Conservation (phyloP, 345 rosid species). For the Diplotaxis tenuifolia region DNA sequence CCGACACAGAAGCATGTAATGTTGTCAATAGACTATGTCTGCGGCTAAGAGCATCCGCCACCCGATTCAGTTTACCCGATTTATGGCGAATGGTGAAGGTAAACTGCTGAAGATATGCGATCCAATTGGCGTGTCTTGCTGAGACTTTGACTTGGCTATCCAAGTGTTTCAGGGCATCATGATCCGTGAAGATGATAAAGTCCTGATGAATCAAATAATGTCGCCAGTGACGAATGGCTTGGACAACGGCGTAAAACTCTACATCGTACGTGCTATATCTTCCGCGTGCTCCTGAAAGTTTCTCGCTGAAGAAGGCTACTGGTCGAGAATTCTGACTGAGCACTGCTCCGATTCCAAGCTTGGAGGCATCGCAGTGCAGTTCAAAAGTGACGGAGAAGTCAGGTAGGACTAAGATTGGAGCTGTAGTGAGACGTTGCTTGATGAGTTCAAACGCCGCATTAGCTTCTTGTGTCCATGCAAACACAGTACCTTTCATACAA, state of each 20-base stretch:
- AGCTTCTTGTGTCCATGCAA: not conserved
- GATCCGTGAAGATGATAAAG: not conserved
- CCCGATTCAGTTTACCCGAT: not conserved
- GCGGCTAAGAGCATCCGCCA: no score
- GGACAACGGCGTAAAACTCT: not conserved
- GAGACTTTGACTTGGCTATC: not conserved
- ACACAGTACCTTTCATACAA: not conserved
- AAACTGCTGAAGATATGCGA: not conserved
- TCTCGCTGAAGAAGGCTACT: not conserved
- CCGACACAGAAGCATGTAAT: no score
- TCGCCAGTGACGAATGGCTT: no score
- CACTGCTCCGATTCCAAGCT: not conserved
- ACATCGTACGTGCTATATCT: not conserved
- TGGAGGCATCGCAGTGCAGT: not conserved
- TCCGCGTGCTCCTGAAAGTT: not conserved
- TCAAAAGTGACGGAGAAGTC: not conserved
- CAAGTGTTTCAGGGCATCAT: not conserved
- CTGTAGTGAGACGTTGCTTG: not conserved
- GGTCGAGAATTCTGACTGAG: not conserved
- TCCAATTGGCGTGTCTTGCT: not conserved
- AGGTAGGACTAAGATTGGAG: not conserved
- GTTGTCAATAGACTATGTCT: no score
- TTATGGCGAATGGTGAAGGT: not conserved
- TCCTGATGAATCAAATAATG: no score
- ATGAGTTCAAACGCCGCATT: not conserved